Evolutionary conservation across 805 yeast species (phyloP), one percentile per base, ranked within the genome.

Genomic region (Brettanomyces nanus): DNA sequence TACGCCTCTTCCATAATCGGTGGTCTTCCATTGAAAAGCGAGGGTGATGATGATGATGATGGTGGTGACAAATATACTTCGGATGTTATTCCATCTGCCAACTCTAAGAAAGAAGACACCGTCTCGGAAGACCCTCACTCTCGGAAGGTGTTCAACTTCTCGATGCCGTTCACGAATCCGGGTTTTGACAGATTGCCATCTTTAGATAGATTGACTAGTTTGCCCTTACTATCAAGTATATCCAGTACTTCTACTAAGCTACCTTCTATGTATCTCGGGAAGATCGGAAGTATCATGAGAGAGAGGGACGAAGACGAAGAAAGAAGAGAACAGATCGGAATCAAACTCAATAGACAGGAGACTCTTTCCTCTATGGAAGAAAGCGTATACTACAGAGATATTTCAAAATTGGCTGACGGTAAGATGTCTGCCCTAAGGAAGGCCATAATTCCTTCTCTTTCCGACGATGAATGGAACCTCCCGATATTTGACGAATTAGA

Each of bases 401-500:
- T 69, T 31, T 73, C 72, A 33, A 77, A 77, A 5, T 66, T 75
- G 25, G 89, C 78, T 41, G 79, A 80, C 49, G 77, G 79, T 1
- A 68, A 92, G 37, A 56, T 80, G 17, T 63, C 80, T 19, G 95
- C 95, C 0, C 70, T 87, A 36, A 75, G 73, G 45, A 73, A 75
- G 41, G 73, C 85, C 1, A 49, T 86, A 4, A 63, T 41, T 10
- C 55, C 56, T 10, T 42, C 64, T 44, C 25, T 49, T 17, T 33
- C 54, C 41, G 25, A 19, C 15, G 25, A 34, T 11, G 33, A 30
- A 9, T 17, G 42, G 15, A 35, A 44, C 31, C 45, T 46, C 21
- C 46, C 44, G 11, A 65, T 79, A 2, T 81, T 68, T 66, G 69
- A 72, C 41, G 72, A 71, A 19, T 47, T 86, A 1, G 79, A 77